Evolutionary conservation across 176 grass and related monocot species (phyloP), one percentile per base, ranked within the genome.

Genomic region (Eragrostis nindensis): DNA sequence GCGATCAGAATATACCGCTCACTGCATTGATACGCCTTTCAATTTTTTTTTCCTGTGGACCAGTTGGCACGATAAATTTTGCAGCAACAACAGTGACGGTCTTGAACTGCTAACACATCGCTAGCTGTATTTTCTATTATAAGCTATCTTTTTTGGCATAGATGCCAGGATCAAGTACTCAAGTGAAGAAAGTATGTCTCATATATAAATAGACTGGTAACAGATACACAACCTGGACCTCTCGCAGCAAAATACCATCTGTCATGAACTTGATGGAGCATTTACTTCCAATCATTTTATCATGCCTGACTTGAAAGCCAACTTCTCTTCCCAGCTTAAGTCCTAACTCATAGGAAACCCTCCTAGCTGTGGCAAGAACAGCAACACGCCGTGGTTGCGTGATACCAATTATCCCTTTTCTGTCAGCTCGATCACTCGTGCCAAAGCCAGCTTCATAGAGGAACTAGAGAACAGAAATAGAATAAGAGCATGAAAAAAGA

Each of bases 181-280:
- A 16, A 55, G 36, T 83, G 48, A 73, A 78, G 55, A 76, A 78
- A 38, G 26, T 43, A 80, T 74, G 7, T 29, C 5, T 69, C 5
- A 8, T 68, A 14, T 68, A 88, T 62, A 70, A 69, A 80, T 64
- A 85, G 26, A 81, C 16, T 55, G 25, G 45, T 21, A 76, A 90
- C 30, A 68, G 40, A 81, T 66, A 46, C 42, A 59, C 40, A 42
- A 95, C 96, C 96, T 99, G 92, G 54, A 99, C 55, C 74, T 99
- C 92, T 82, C 96, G 90, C 68, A 99, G 88, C 78, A 99, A 89
- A 91, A 99, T 99, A 50, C 96, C 96, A 86, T 99, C 92, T 29
- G 92, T 99, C 96, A 99, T 99, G 76, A 99, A 99, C 84, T 99
- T 99, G 79, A 99, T 99, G 39, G 82, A 93, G 55, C 90, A 99